phyloP scores from a whole-genome alignment of 306 rosid species.

The Quercus suber region DNA sequence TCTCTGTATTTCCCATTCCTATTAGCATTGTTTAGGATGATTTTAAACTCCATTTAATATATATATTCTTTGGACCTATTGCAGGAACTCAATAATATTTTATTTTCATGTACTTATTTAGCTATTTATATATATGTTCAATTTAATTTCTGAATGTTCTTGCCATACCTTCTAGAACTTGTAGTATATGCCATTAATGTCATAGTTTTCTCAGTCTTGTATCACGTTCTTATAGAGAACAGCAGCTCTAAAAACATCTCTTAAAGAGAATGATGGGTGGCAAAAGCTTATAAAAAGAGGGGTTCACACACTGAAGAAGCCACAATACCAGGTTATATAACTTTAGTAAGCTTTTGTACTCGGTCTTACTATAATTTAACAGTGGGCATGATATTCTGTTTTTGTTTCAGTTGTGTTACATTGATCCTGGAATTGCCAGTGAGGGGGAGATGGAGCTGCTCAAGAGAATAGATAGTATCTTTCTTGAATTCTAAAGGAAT shows the following conservation, averaged over 20 bases:
- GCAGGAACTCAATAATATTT: background rate
- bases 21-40: too few relatives aligned
- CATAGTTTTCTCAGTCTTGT: slow-evolving; percentile 18
- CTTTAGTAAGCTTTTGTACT: background rate
- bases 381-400: slow-evolving; percentile 23
- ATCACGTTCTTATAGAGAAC: slow-evolving; percentile 49
- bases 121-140: background rate
- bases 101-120: background rate
- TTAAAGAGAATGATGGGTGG: slow-evolving; percentile 61
- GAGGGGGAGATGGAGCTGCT: slow-evolving; percentile 58
- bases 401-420: slow-evolving; percentile 68
- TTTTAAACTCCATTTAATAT: too few relatives aligned
- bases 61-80: background rate
- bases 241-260: slow-evolving; percentile 51
- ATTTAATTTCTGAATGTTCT: background rate
- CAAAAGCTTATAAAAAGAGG: slow-evolving; percentile 68
- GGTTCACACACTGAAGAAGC: slow-evolving; percentile 64
- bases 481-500: slow-evolving; percentile 55
- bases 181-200: slow-evolving; percentile 8
- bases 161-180: slow-evolving; percentile 4
- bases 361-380: background rate
- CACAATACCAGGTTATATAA: slow-evolving; percentile 69
- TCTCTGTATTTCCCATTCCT: too few relatives aligned
- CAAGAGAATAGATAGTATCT: slow-evolving; percentile 59
- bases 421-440: slow-evolving; percentile 70